Evolutionary conservation across 176 grass and related monocot genomes (phyloP), one percentile per base, ranked within the genome.

Genomic region (Puya raimondii): DNA sequence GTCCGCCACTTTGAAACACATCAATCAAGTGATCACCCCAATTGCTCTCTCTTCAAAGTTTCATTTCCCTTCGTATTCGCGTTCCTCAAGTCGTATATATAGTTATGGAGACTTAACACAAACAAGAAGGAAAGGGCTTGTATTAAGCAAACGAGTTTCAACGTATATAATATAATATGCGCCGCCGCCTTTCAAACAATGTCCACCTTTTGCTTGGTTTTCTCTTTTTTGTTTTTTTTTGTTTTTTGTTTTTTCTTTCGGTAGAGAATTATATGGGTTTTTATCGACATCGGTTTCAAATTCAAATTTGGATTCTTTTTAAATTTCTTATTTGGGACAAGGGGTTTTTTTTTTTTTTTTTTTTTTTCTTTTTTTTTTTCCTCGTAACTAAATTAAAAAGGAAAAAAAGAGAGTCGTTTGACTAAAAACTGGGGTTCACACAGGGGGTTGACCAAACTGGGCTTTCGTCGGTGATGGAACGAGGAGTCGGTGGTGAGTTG

Each of bases 1-100:
- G 57, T 81, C 22, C 90, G 83, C 90, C 90, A 93, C 80, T 48
- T 63, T 68, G 66, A 61, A 61, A 80, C 85, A 83, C 85, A 87
- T 80, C 48, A 70, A 42, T 42, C 33, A 42, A 42, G 33, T 42
- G 33, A 42, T 42, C 33, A 42, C 33, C 33, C 33, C 33, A 42
- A 42, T 7, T 42, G 33, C 56, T 18, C 15, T 61, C 3, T 17
- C 20, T 22, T 61, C 21, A 20, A 16, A 10, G n/a, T 22, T 58
- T n/a, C 14, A 61, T 18, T 1, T 5, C 56, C 56, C 17, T 61
- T 22, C 2, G 3, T 22, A 21, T 61, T 15, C 56, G 21, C 14
- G 10, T 7, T 2, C 1, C 14, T 9, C 15, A 2, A 18, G 17
- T 61, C 9, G 2, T 61, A 61, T 61, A 61, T 61, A 22, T 61